Evolutionary conservation across 306 rosid genomes (phyloP).

Genomic region (apple (Malus domestica)): DNA sequence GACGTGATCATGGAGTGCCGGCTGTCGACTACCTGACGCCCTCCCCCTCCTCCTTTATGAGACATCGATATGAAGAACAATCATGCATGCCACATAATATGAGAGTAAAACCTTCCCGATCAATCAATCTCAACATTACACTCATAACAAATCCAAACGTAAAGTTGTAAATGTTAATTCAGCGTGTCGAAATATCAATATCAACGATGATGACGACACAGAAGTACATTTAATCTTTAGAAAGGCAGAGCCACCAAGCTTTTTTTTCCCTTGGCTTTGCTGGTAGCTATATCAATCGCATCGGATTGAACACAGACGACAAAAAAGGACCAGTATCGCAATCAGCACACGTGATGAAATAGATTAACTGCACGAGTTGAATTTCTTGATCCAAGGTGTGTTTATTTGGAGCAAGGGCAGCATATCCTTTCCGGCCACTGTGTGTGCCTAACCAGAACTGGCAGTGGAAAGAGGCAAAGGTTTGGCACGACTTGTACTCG

Average conservation of each 20-base stretch:
- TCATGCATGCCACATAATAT: too few species aligned
- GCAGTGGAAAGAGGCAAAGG: background rate
- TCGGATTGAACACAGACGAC: background rate
- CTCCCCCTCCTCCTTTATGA: too few species aligned
- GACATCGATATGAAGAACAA: too few species aligned
- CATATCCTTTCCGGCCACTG: background rate
- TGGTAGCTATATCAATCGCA: background rate
- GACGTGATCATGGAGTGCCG: too few species aligned
- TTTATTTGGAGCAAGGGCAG: background rate
- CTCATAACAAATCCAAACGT: accelerated
- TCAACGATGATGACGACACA: too few species aligned
- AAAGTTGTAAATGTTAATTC: too few species aligned
- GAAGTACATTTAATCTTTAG: too few species aligned
- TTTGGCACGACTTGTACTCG: background rate
- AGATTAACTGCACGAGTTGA: background rate
- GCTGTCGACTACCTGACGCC: too few species aligned
- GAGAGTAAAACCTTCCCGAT: background rate
- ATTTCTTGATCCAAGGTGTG: background rate
- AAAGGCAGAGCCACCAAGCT: background rate
- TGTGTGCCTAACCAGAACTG: background rate
- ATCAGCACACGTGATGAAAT: background rate
- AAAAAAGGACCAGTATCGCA: background rate
- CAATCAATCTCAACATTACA: background rate
- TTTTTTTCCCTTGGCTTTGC: background rate
- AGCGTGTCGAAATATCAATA: background rate